Base-by-base conservation (phyloP, 2,329 filamentous ascomycete species). In the Fusarium zealandicum region DNA sequence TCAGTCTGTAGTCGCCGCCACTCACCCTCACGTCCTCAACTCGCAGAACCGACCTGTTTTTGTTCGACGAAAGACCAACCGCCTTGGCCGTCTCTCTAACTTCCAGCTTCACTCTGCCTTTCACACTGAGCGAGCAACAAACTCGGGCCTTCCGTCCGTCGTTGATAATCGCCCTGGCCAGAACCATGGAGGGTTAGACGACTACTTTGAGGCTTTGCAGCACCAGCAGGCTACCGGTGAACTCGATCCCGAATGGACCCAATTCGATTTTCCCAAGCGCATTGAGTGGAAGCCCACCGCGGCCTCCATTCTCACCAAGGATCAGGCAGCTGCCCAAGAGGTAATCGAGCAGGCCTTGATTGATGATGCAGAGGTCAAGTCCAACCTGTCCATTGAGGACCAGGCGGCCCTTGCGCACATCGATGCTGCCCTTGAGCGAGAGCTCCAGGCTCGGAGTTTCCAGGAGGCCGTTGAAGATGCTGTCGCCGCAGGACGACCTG, bases 1-100 rank as follows among this genome's bases (percentile, higher is more conserved):
- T 69, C 93, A 98, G 76, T 96, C 93, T 61, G 89, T 98, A 78
- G 92, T 99, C 78, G 95, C 95, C 72, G 93, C 92, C 70, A 92
- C 92, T 63, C 92, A 96, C 61, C 84, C 84, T 51, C 81, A 83
- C 88, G 89, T 80, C 83, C 85, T 82, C 84, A 92, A 87, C 82
- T 87, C 79, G 73, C 92, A 86, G 74, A 86, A 84, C 73, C 82
- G 84, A 66, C 83, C 83, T 59, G 83, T 82, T 69, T 88, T 86
- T 70, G 82, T 79, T 57, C 82, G 83, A 66, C 82, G 81, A 69
- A 82, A 80, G 67, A 81, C 76, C 69, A 80, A 78, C 64, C 79
- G 80, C 61, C 77, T 83, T 63, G 78, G 79, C 58, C 83, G 80
- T 45, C 79, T 85, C 42, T 75, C 78, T 35, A 78, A 80, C 38